Conservation (phyloP, 805 yeast species). For the Candida wancherniae region DNA sequence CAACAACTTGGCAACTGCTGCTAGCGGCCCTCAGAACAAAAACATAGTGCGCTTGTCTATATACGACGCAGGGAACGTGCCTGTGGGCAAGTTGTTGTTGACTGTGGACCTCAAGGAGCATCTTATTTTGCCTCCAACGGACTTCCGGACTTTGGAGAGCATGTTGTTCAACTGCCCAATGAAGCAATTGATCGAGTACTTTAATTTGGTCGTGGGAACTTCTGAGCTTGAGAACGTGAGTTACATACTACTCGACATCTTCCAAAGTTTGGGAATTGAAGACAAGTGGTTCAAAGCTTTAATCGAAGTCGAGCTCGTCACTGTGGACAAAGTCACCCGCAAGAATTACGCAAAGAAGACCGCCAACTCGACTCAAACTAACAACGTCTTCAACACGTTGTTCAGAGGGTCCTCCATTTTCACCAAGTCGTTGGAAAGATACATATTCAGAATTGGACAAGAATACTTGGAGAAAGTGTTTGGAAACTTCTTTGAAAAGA, state of each 20-base stretch:
- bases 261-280: slow-evolving; percentile 64
- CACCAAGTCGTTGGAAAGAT: slow-evolving; percentile 76
- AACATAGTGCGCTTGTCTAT: slow-evolving; percentile 46
- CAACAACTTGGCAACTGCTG: slow-evolving; percentile 8
- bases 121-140: slow-evolving; percentile 54
- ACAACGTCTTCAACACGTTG: slow-evolving; percentile 52
- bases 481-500: slow-evolving; percentile 58
- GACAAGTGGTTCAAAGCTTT: slow-evolving; percentile 69
- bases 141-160: slow-evolving; percentile 58
- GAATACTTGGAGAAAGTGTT: slow-evolving; percentile 71
- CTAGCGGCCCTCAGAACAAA: slow-evolving; percentile 13
- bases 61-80: slow-evolving; percentile 35
- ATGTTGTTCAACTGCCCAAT: slow-evolving; percentile 53
- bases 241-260: slow-evolving; percentile 62
- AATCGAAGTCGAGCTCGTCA: slow-evolving; percentile 59
- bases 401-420: slow-evolving; percentile 85
- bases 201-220: slow-evolving; percentile 35
- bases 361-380: slow-evolving; percentile 25
- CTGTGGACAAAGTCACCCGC: slow-evolving; percentile 42
- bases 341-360: slow-evolving; percentile 34
- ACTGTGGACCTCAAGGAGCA: slow-evolving; percentile 48
- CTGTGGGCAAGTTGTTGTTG: slow-evolving; percentile 55
- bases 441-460: slow-evolving; percentile 70
- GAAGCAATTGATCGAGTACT: slow-evolving; percentile 46
- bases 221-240: slow-evolving; percentile 52